phyloP scores from a whole-genome alignment of 441 rosid genomes.

The Macaranga tanarius region DNA sequence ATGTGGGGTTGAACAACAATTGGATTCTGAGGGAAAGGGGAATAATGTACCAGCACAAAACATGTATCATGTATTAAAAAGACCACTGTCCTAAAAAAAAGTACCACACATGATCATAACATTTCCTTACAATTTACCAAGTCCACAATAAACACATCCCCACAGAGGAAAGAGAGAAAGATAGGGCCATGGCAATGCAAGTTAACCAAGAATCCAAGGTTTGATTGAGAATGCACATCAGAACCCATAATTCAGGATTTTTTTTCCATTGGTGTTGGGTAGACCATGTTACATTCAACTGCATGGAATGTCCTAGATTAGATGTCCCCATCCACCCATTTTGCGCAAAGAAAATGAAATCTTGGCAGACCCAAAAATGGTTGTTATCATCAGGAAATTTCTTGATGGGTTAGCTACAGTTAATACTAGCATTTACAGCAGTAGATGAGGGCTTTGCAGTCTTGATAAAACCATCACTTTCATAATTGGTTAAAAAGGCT shows the following conservation, averaged over 20 bases:
- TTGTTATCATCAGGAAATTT: too few relatives aligned
- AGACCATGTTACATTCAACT: neutral
- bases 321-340: neutral
- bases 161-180: neutral
- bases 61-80: neutral
- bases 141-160: neutral
- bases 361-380: neutral
- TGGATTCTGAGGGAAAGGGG: conserved; percentile 15
- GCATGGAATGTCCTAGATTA: neutral
- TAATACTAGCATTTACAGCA: neutral
- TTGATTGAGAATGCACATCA: neutral
- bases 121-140: neutral
- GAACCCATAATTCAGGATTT: neutral
- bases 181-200: conserved; percentile 2
- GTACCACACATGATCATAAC: conserved; percentile 1
- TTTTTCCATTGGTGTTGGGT: neutral
- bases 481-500: neutral
- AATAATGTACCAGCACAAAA: conserved; percentile 2
- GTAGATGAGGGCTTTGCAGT: neutral
- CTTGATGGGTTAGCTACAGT: too few relatives aligned
- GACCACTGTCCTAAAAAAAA: neutral
- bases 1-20: conserved; percentile 8
- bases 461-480: neutral
- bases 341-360: neutral
- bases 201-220: conserved; percentile 1